A percentile compares a stretch with the other conserved stretches of the same genome.
Evolutionary conservation across 768 basidiomycete genomes (phyloP).

Genomic region (Phanerochaete carnosa): DNA sequence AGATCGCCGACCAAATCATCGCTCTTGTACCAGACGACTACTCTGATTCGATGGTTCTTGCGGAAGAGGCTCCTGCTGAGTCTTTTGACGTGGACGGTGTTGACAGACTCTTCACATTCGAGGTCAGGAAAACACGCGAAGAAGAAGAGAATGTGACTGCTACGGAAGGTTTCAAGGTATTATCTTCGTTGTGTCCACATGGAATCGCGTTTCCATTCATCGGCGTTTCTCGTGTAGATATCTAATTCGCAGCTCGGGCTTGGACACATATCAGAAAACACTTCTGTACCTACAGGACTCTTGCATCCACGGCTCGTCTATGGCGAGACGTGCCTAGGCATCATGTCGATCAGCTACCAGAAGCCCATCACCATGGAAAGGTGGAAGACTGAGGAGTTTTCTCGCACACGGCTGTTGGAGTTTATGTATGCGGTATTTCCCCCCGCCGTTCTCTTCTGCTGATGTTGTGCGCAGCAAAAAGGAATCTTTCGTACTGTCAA

Average conservation of each 20-base stretch:
- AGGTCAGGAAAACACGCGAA: conserved; percentile 51
- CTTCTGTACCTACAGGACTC: neutral
- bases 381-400: neutral
- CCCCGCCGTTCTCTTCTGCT: neutral
- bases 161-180: conserved; percentile 45
- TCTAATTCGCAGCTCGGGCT: neutral
- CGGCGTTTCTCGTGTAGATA: conserved; percentile 1
- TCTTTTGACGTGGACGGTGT: conserved; percentile 30
- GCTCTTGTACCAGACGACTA: conserved; percentile 50
- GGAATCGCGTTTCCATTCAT: neutral
- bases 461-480: neutral
- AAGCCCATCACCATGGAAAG: neutral
- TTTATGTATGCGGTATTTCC: neutral
- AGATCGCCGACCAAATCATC: conserved; percentile 53
- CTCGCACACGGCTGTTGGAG: neutral
- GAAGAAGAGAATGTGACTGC: conserved; percentile 48
- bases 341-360: conserved; percentile 2
- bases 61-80: conserved; percentile 26
- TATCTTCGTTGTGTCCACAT: neutral
- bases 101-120: conserved; percentile 50
- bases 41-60: conserved; percentile 42
- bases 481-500: neutral
- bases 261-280: neutral
- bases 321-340: conserved; percentile 3
- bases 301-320: conserved; percentile 5